These are phyloP conservation scores for Pinus tabuliformis DNA, from an alignment of 75 land plant genomes.

Conservation along the genomic window DNA sequence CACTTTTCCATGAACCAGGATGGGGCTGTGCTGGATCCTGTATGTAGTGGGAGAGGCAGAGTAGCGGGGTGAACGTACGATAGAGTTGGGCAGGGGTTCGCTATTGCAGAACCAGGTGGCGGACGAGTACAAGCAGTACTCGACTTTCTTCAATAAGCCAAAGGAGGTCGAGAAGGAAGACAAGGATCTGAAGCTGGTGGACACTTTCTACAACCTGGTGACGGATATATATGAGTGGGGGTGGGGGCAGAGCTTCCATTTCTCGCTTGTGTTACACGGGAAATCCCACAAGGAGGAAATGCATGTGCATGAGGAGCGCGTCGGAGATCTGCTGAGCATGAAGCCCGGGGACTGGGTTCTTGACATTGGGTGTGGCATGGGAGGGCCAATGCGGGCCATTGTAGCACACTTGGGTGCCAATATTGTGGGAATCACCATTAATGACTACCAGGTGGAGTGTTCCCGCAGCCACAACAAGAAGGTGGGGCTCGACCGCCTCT, in stretches of 20 bases:
- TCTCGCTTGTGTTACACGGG: conserved; percentile 75
- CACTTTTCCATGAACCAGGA: no score
- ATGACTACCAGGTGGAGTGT: conserved; percentile 87
- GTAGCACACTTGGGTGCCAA: conserved; percentile 71
- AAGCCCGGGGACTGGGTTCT: conserved; percentile 56
- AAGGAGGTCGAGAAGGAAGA: conserved; percentile 83
- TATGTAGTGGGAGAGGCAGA: conserved; percentile 68
- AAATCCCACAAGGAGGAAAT: conserved; percentile 77
- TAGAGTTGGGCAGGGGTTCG: conserved; percentile 20
- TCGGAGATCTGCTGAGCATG: conserved; percentile 68
- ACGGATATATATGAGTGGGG: conserved; percentile 99
- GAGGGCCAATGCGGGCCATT: conserved; percentile 93
- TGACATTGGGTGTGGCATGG: conserved; percentile 93
- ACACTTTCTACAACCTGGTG: conserved; percentile 94
- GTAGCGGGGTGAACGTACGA: conserved; percentile 65
- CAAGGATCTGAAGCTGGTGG: conserved; percentile 76
- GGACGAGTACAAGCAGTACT: conserved; percentile 78
- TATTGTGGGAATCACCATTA: conserved; percentile 90
- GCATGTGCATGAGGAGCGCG: conserved; percentile 81
- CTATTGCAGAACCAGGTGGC: conserved; percentile 53
- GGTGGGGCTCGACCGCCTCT: conserved; percentile 73
- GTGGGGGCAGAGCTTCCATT: conserved; percentile 97
- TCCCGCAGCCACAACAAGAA: conserved; percentile 82
- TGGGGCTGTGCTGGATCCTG: conserved; percentile 56
- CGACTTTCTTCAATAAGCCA: conserved; percentile 85